Percentiles rank a stretch among this genome's conserved stretches.
Evolutionary conservation across 176 grass and related monocot species (phyloP).

Genomic region (Lolium multiflorum): DNA sequence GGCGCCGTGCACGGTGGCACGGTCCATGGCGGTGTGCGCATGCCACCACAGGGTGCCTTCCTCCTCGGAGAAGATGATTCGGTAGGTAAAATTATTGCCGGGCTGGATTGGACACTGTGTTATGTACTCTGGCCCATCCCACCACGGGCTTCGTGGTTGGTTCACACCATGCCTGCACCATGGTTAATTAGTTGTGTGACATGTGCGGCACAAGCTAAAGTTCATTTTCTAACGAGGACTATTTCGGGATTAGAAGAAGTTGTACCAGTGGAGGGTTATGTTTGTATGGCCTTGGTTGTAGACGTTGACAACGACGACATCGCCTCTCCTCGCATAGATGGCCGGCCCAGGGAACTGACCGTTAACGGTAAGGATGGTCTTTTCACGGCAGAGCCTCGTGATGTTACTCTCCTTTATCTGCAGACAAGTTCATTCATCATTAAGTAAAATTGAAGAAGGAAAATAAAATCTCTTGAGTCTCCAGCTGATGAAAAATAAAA

Average conservation of each 20-base stretch:
- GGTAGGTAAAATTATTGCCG: too few relatives aligned
- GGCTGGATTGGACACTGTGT: not conserved
- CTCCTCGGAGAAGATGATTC: too few relatives aligned
- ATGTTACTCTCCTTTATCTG: slow-evolving; percentile 57
- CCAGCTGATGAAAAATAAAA: not conserved
- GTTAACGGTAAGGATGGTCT: slow-evolving; percentile 63
- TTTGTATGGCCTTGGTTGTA: slow-evolving; percentile 61
- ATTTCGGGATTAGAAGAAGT: too few relatives aligned
- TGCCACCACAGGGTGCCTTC: too few relatives aligned
- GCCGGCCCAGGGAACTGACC: slow-evolving; percentile 67
- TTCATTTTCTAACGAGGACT: too few relatives aligned
- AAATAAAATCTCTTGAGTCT: too few relatives aligned
- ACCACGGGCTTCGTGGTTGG: slow-evolving; percentile 51
- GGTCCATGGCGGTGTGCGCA: too few relatives aligned
- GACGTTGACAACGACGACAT: slow-evolving; percentile 62
- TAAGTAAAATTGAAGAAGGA: not conserved
- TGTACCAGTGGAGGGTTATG: slow-evolving; percentile 75
- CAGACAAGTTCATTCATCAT: not conserved
- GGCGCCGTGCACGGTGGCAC: too few relatives aligned
- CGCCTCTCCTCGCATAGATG: slow-evolving; percentile 58
- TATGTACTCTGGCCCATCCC: slow-evolving; percentile 15
- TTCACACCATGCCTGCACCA: slow-evolving; percentile 60
- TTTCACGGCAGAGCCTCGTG: slow-evolving; percentile 58
- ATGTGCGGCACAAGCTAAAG: too few relatives aligned
- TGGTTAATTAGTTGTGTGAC: too few relatives aligned